Evolutionary conservation across 1,284 basidiomycete species (phyloP), one percentile per base, ranked within the genome.

Genomic region (Pyrrhoderma lamaoense): DNA sequence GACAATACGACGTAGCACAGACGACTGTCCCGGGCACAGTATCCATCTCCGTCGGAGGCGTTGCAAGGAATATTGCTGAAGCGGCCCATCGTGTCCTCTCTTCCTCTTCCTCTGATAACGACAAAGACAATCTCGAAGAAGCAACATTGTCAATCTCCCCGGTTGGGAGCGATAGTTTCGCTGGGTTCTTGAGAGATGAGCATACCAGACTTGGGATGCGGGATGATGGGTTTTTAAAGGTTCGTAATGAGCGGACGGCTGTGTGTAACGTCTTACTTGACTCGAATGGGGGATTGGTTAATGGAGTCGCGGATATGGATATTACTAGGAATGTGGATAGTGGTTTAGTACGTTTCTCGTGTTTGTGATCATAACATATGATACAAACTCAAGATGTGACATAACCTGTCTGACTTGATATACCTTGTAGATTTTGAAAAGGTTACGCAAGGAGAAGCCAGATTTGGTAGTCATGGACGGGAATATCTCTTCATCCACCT

Each of bases 61-160:
- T 99, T 2, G 93, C 80, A 0, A 80, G 94, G 21, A 99, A 99
- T 64, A 82, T 99, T 44, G 91, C 94, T 1, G 91, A 96, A 63
- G 90, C 93, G 0, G 79, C 92, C 1, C 80, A 88, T 59, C 76
- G 85, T 19, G 63, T 85, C 7, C 65, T 82, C 25, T 62, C 66
- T 14, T 67, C 72, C 27, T 64, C 62, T 42, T 62, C 66, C 13
- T 67, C 72, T 27, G 64, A 62, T 40, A 65, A 67, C 21, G 58
- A 67, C 21, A 60, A 53, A 64, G 13, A 64, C 71, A 16, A 40
- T 8, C 38, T 18, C 21, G 38, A 40, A 16, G 39, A 58, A 13
- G 51, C 60, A 1, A 71, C 75, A 0, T 57, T 84, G 4, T 68
- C 90, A 38, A 65, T 90, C 1, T 77, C 86, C 8, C 77, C 80